These are phyloP conservation scores for Solanum chmielewskii DNA, from an alignment of 257 asterid species.

Conservation along the genomic window DNA sequence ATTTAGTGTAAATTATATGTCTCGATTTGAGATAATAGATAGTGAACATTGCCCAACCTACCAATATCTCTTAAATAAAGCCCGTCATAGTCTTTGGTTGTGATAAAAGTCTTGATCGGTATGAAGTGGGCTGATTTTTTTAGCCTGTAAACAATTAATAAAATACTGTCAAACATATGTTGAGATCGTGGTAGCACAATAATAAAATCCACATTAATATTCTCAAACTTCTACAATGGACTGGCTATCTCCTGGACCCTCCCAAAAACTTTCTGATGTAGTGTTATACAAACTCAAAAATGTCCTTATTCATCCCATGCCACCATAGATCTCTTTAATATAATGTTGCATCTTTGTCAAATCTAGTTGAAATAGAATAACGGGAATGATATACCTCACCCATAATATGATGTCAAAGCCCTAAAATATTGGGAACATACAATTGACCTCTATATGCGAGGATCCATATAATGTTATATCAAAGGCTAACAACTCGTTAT, in stretches of 20 bases:
- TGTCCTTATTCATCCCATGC: neutral
- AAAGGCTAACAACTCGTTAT: neutral
- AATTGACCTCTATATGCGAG: neutral
- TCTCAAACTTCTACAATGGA: neutral
- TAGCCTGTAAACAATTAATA: neutral
- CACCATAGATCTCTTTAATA: neutral
- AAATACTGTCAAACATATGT: neutral
- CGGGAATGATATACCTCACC: neutral
- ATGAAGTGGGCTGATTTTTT: too few relatives aligned
- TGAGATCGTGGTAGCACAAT: neutral
- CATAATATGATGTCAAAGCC: neutral
- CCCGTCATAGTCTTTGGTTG: neutral
- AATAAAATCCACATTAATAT: neutral
- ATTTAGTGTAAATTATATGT: neutral
- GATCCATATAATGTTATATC: neutral
- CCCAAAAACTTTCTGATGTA: neutral
- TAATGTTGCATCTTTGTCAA: neutral
- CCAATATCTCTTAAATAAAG: neutral
- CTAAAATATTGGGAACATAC: neutral
- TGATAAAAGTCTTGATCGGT: neutral
- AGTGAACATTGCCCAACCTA: neutral
- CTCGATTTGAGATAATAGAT: neutral
- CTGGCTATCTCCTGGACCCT: neutral
- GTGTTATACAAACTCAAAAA: too few relatives aligned
- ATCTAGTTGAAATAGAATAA: neutral